Evolutionary conservation across 495 filamentous ascomycete species (phyloP).

Genomic region (Penicillium taxi): DNA sequence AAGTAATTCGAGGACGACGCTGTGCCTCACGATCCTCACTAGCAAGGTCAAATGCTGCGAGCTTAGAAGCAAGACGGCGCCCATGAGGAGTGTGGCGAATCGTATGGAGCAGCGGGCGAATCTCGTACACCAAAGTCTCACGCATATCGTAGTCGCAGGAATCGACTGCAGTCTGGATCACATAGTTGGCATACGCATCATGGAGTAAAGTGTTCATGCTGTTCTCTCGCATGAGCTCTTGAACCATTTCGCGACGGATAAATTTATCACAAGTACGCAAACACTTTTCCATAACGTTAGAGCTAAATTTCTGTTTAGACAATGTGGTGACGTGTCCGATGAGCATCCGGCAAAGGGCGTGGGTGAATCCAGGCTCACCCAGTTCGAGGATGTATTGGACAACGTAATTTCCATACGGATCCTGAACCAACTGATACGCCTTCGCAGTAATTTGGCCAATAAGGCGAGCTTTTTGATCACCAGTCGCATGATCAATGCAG

Average conservation of each 20-base stretch:
- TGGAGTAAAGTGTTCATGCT: slow-evolving; percentile 83
- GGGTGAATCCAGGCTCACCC: slow-evolving; percentile 71
- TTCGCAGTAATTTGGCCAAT: slow-evolving; percentile 78
- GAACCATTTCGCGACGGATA: slow-evolving; percentile 71
- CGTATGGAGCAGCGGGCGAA: slow-evolving; percentile 72
- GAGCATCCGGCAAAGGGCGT: slow-evolving; percentile 74
- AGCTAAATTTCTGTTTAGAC: slow-evolving; percentile 98
- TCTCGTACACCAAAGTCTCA: slow-evolving; percentile 63
- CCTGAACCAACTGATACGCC: slow-evolving; percentile 76
- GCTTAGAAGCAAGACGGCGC: slow-evolving; percentile 83
- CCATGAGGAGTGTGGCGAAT: slow-evolving; percentile 89
- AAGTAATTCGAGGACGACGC: too few relatives aligned
- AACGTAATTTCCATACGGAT: slow-evolving; percentile 97
- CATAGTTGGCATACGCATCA: slow-evolving; percentile 93
- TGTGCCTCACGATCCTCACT: too few relatives aligned
- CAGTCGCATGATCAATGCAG: slow-evolving; percentile 94
- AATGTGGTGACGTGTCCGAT: slow-evolving; percentile 61
- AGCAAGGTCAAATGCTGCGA: slow-evolving; percentile 44
- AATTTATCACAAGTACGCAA: slow-evolving; percentile 65
- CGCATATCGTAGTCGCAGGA: slow-evolving; percentile 67
- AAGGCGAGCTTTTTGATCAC: slow-evolving; percentile 76
- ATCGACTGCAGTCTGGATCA: slow-evolving; percentile 92
- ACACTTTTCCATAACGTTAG: slow-evolving; percentile 97
- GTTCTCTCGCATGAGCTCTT: slow-evolving; percentile 64
- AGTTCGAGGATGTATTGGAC: slow-evolving; percentile 97